These are phyloP conservation scores for Passiflora organensis DNA, from an alignment of 345 rosid species.

Conservation along the genomic window DNA sequence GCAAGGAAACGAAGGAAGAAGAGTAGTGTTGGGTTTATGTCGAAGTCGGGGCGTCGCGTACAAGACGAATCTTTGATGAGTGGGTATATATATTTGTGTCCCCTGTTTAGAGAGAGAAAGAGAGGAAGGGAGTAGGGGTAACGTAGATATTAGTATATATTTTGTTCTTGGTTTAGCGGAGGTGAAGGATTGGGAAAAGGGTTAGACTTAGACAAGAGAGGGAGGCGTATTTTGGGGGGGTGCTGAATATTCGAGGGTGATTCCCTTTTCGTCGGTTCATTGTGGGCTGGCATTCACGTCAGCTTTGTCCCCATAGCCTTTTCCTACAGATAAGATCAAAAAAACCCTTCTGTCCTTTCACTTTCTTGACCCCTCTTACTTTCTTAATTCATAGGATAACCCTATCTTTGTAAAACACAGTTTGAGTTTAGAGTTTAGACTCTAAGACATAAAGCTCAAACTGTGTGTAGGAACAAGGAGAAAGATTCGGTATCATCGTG, in stretches of 20 bases:
- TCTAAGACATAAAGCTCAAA: too few species aligned
- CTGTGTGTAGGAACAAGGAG: too few species aligned
- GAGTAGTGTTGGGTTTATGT: not conserved
- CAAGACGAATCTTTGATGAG: constrained; percentile 48
- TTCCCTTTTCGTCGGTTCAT: constrained; percentile 36
- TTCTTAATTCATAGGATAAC: too few species aligned
- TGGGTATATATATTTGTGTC: not conserved
- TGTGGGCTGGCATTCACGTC: constrained; percentile 38
- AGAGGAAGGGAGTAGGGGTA: not conserved
- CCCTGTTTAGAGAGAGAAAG: constrained; percentile 5
- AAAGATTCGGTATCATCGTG: too few species aligned
- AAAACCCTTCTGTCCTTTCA: not conserved
- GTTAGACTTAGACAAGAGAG: too few species aligned
- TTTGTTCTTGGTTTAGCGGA: too few species aligned
- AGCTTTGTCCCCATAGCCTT: not conserved
- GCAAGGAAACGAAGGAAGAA: not conserved
- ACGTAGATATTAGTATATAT: too few species aligned
- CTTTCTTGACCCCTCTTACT: not conserved
- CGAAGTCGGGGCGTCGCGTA: constrained; percentile 88
- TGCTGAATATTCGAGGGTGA: constrained; percentile 44
- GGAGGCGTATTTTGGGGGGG: not conserved
- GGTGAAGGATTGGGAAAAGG: too few species aligned
- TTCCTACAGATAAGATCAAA: constrained; percentile 30
- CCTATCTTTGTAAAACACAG: too few species aligned
- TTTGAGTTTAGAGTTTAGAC: too few species aligned